These are phyloP conservation scores for Thyridium curvatum DNA, from an alignment of 2,329 filamentous ascomycete genomes.

Conservation along the genomic window DNA sequence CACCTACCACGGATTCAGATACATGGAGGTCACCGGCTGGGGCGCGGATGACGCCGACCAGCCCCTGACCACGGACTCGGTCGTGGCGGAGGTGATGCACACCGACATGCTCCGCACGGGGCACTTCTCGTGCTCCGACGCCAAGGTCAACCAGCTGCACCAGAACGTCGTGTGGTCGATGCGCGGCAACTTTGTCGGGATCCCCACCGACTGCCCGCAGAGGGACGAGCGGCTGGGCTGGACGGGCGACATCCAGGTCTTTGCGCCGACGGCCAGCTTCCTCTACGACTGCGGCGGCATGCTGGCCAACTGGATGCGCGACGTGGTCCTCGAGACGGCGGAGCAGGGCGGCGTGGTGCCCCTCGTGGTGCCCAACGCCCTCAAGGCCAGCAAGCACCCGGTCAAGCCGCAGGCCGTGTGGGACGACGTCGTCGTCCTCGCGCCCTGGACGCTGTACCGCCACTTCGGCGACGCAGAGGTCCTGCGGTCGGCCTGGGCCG, in stretches of 20 bases:
- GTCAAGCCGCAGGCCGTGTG: slow-evolving; percentile 21
- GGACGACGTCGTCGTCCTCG: slow-evolving; percentile 22
- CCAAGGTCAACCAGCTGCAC: slow-evolving; percentile 46
- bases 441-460: slow-evolving; percentile 22
- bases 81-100: slow-evolving; percentile 32
- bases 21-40: slow-evolving; percentile 41
- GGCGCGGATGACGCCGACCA: slow-evolving; percentile 8
- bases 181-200: slow-evolving; percentile 50
- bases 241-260: slow-evolving; percentile 45
- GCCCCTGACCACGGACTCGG: slow-evolving; percentile 10
- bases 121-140: slow-evolving; percentile 44
- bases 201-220: slow-evolving; percentile 54
- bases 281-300: slow-evolving; percentile 47
- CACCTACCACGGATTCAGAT: slow-evolving; percentile 49
- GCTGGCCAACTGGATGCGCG: slow-evolving; percentile 41
- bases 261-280: slow-evolving; percentile 43
- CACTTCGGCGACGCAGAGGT: slow-evolving; percentile 19
- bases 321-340: slow-evolving; percentile 26
- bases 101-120: slow-evolving; percentile 45
- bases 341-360: slow-evolving; percentile 26
- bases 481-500: slow-evolving; percentile 16
- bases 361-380: slow-evolving; percentile 21
- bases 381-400: slow-evolving; percentile 13
- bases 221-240: slow-evolving; percentile 48
- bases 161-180: slow-evolving; percentile 50